Base-by-base conservation (phyloP, 768 basidiomycete species). In the Amyloporia xantha region DNA sequence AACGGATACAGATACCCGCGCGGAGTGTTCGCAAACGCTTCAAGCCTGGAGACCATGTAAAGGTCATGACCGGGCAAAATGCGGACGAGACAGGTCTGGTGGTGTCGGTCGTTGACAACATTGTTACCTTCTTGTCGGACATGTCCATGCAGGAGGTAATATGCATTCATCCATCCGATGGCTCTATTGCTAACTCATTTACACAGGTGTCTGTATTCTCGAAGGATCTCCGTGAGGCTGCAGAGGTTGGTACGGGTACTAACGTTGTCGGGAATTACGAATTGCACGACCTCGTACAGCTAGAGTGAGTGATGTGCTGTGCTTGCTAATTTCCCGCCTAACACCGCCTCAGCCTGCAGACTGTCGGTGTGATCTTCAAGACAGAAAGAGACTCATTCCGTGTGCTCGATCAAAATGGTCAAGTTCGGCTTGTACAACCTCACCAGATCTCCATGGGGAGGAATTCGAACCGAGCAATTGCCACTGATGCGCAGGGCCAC, bases 21-120 rank as follows among this genome's bases (percentile, higher is more conserved):
- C 75, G 88, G 47, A 87, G 87, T 63, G 93, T 98, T 2, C 75
- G 94, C 59, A 99, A 99, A 69, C 76, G 86, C 38, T 98, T 99
- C 75, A 93, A 91, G 63, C 78, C 92, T 48, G 96, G 96, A 61
- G 95, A 98, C 68, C 96, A 99, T 60, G 92, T 99, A 68, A 98
- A 98, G 69, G 95, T 98, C 49, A 92, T 98, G 84, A 77, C 84
- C 13, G 96, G 96, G 20, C 84, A 92, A 66, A 96, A 97, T 61
- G 79, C 82, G 6, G 91, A 96, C 59, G 94, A 96, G 66, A 94
- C 93, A 2, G 96, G 96, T 71, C 75, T 98, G 58, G 95, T 99
- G 30, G 87, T 98, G 20, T 86, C 91, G 19, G 85, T 94, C 17
- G 74, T 86, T 3, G 90, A 91, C 59, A 91, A 93, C 44, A 81